Base-by-base conservation (phyloP, 2,329 filamentous ascomycete genomes). In the Fusarium concolor region DNA sequence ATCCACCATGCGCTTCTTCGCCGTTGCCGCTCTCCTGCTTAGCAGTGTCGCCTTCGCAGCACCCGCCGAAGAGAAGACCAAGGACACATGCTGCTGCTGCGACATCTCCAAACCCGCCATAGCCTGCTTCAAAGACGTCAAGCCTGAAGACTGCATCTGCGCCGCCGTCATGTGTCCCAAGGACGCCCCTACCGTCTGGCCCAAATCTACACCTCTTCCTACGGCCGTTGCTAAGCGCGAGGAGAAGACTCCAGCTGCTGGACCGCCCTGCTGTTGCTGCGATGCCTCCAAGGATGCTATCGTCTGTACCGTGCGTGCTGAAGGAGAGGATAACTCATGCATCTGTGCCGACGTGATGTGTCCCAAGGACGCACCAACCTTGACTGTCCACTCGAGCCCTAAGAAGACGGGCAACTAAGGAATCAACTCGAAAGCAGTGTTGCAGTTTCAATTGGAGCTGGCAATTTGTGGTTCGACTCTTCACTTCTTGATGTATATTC, bases 1-100 rank as follows among this genome's bases (percentile, higher is more conserved):
- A 33, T 37, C 18, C 69, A 38, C 10, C 41, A 77, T 77, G 75
- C 74, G 64, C 35, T 73, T 74, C 67, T 54, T 65, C 20, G 41
- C 53, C 39, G 26, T 75, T 44, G 58, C 69, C 37, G 66, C 61
- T 44, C 42, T 77, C 51, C 51, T 77, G 52, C 37, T 73, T 22
- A 68, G 60, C 63, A 33, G 59, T 20, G 41, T 65, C 43, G 56
- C 68, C 63, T 38, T 71, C 51, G 70, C 70, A 17, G 66, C 64
- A 26, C 68, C 72, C 5, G 53, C 63, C 54, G 39, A 56, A 45
- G 50, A 63, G 28, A 61, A 68, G n/a, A 14, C 42, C 22, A 31
- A 44, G 22, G 60, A 29, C 17, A 55, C 58, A 11, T 79, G 77
- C 73, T 79, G 77, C 73, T 79, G 77, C 73, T 79, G 78, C 67